These are phyloP conservation scores for Macadamia tetraphylla DNA, from an alignment of 164 flowering plant species.

Conservation along the genomic window DNA sequence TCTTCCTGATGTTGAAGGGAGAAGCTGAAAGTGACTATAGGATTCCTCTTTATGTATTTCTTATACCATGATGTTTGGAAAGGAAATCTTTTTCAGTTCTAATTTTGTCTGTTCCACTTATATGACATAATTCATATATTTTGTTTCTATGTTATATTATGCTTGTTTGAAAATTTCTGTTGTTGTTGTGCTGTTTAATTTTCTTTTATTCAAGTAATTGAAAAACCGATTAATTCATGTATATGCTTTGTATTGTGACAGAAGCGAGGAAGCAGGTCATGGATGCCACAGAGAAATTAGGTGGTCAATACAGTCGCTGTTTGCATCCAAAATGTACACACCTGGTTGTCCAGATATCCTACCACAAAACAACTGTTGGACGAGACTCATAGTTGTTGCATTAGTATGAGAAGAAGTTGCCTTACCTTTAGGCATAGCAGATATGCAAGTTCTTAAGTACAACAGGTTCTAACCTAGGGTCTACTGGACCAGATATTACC, in stretches of 20 bases:
- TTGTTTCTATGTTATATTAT: background rate
- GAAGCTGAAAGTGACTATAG: background rate
- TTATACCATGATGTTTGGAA: background rate
- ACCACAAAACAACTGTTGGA: slow-evolving; percentile 2
- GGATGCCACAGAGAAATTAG: slow-evolving; percentile 88
- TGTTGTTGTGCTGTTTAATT: background rate
- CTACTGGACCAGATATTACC: background rate
- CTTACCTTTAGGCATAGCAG: background rate
- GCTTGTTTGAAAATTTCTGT: background rate
- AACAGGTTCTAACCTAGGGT: background rate
- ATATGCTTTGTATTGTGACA: slow-evolving; percentile 26
- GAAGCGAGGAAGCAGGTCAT: slow-evolving; percentile 91
- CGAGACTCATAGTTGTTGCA: background rate
- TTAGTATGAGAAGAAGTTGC: background rate
- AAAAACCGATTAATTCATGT: background rate
- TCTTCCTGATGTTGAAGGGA: too few relatives aligned
- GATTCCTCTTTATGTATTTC: background rate
- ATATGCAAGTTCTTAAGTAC: background rate
- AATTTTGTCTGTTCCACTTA: too few relatives aligned
- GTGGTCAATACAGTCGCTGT: slow-evolving; percentile 85
- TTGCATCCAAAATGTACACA: slow-evolving; percentile 94
- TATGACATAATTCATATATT: too few relatives aligned
- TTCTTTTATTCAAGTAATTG: background rate
- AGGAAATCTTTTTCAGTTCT: background rate
- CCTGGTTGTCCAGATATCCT: slow-evolving; percentile 98